phyloP scores from a whole-genome alignment of 164 flowering plant genomes.

The Magnolia sinica region DNA sequence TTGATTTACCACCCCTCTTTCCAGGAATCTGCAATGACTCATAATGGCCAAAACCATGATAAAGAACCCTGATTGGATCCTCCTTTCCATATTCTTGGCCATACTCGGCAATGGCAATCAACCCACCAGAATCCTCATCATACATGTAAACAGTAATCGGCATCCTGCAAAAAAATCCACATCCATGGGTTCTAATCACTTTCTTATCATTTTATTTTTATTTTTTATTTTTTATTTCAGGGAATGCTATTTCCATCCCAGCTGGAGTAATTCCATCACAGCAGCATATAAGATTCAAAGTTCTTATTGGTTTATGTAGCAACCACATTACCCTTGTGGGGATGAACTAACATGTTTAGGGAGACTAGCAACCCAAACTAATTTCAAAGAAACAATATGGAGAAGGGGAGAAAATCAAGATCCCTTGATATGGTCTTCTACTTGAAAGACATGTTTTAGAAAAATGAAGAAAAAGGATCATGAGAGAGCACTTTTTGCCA shows the following conservation, averaged over 20 bases:
- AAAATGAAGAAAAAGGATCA: not conserved
- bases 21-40: constrained; percentile 72
- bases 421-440: not conserved
- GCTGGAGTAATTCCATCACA: not conserved
- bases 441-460: not conserved
- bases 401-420: not conserved
- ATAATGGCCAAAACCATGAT: constrained; percentile 93
- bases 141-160: constrained; percentile 91
- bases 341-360: too few species aligned
- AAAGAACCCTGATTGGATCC: constrained; percentile 72
- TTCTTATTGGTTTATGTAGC: too few species aligned
- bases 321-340: too few species aligned
- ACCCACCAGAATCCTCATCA: constrained; percentile 65
- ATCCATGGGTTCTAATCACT: not conserved
- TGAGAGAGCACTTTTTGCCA: not conserved
- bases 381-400: not conserved
- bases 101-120: constrained; percentile 87
- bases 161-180: constrained; percentile 48
- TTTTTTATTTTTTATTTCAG: not conserved
- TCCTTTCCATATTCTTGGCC: constrained; percentile 91
- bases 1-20: constrained; percentile 37
- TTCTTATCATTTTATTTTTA: not conserved
- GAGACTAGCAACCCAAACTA: too few species aligned
- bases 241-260: not conserved
- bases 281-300: not conserved